Conservation (phyloP, 257 asterid species). For the Solanum chiquidenum region DNA sequence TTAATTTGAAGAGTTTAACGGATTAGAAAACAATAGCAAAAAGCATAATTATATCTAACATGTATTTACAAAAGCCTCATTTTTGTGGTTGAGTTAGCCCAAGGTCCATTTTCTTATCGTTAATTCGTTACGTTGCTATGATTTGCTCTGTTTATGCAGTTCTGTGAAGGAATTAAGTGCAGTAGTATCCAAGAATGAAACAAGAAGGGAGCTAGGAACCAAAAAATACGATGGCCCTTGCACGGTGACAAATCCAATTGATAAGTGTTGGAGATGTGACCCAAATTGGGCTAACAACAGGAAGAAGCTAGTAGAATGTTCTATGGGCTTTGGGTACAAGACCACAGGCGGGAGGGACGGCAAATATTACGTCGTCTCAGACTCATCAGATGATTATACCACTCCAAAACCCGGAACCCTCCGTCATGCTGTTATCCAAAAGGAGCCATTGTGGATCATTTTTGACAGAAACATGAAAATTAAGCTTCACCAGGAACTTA, state of each 20-base stretch:
- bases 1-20: neutral
- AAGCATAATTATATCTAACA: no score
- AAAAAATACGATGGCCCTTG: slow-evolving; percentile 29
- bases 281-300: slow-evolving; percentile 21
- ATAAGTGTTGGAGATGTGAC: slow-evolving; percentile 29
- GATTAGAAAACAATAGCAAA: no score
- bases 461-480: slow-evolving; percentile 11
- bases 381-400: slow-evolving; percentile 10
- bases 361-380: slow-evolving; percentile 3
- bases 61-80: no score
- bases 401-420: slow-evolving; percentile 27
- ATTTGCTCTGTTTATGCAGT: neutral
- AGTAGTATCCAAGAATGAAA: slow-evolving; percentile 1
- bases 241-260: slow-evolving; percentile 44
- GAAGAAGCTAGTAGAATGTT: slow-evolving; percentile 20
- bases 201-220: slow-evolving; percentile 31
- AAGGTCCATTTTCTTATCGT: neutral
- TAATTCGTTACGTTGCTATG: neutral
- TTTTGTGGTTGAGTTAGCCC: neutral
- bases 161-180: slow-evolving; percentile 9
- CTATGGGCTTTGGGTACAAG: slow-evolving; percentile 21
- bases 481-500: slow-evolving; percentile 16
- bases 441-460: slow-evolving; percentile 24
- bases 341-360: slow-evolving; percentile 23
- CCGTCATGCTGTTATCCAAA: slow-evolving; percentile 30